A percentile compares a stretch with the other conserved stretches of the same genome.
Conservation (phyloP, 176 grass and related monocot species). For the Cenchrus purpureus region DNA sequence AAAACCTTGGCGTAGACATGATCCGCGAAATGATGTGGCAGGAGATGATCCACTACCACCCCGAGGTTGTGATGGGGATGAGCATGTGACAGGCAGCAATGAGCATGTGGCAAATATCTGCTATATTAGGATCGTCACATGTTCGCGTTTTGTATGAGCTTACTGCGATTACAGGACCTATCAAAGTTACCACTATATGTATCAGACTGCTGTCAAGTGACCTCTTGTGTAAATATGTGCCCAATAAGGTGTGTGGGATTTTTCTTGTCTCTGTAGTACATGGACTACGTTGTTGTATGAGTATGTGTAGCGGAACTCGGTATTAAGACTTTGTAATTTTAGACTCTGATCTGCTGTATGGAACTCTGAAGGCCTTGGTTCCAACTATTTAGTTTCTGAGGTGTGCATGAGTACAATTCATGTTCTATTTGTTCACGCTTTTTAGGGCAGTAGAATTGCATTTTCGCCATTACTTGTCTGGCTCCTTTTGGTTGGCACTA, state of each 20-base stretch:
- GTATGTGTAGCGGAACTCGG: constrained; percentile 9
- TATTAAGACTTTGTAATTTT: constrained; percentile 43
- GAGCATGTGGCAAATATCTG: constrained; percentile 38
- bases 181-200: constrained; percentile 29
- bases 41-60: constrained; percentile 65
- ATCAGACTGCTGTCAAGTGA: neutral
- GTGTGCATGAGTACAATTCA: neutral
- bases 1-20: constrained; percentile 58
- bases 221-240: constrained; percentile 49
- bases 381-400: constrained; percentile 3
- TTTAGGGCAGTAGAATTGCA: neutral
- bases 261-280: constrained; percentile 36
- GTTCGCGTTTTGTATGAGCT: constrained; percentile 41
- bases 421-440: neutral
- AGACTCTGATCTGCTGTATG: constrained; percentile 36
- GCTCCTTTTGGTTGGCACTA: neutral
- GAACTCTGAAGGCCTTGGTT: neutral
- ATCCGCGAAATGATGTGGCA: constrained; percentile 69
- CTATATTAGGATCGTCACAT: constrained; percentile 29
- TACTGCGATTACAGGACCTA: neutral
- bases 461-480: neutral
- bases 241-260: constrained; percentile 36
- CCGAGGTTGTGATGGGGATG: constrained; percentile 33
- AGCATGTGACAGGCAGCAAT: constrained; percentile 48
- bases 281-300: constrained; percentile 43